These are phyloP conservation scores for Clitopilus hobsonii DNA, from an alignment of 768 basidiomycete genomes.

Conservation along the genomic window DNA sequence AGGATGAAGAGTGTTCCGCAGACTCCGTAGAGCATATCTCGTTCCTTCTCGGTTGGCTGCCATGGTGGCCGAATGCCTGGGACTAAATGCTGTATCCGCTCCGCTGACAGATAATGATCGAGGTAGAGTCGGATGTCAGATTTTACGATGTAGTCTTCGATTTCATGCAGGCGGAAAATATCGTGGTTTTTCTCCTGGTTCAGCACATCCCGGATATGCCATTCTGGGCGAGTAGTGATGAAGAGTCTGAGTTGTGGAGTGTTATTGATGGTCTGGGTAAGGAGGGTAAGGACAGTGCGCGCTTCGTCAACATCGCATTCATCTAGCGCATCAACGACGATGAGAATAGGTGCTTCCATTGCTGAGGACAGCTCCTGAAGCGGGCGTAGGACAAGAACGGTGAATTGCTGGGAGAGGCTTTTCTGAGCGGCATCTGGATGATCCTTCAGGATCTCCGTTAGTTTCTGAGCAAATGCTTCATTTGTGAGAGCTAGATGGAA, in stretches of 20 bases:
- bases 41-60: background rate
- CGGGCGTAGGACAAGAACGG: no score
- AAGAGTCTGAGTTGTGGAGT: background rate
- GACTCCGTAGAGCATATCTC: background rate
- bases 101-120: background rate
- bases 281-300: background rate
- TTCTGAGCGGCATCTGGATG: no score
- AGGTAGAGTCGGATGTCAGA: background rate
- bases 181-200: background rate
- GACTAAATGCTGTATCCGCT: background rate
- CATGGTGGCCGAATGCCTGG: background rate
- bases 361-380: background rate
- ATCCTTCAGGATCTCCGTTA: no score
- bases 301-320: background rate
- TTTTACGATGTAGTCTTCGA: constrained; percentile 1
- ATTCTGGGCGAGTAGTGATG: background rate
- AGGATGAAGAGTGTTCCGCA: background rate
- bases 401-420: no score
- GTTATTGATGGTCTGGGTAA: background rate
- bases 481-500: no score
- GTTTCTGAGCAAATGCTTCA: no score
- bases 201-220: background rate
- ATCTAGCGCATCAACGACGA: constrained; percentile 3
- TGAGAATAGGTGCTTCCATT: background rate
- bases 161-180: background rate